A percentile compares a stretch with the other conserved stretches of the same genome.
Conservation (phyloP, 345 rosid species). For the Linum usitatissimum region DNA sequence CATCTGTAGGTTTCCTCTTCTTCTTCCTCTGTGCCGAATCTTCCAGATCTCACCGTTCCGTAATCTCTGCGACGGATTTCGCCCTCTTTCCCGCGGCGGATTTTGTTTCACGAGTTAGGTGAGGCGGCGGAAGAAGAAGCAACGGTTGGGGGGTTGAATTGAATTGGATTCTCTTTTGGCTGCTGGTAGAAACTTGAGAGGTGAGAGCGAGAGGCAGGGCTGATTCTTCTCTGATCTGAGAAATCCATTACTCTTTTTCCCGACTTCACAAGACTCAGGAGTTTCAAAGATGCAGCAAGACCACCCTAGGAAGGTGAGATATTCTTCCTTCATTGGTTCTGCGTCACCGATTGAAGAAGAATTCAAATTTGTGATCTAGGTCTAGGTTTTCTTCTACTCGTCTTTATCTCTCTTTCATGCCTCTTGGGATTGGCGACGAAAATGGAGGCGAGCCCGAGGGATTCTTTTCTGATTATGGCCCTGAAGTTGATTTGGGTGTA, state of each 20-base stretch:
- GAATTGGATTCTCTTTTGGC: not conserved
- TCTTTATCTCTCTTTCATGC: not conserved
- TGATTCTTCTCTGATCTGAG: not conserved
- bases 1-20: not conserved
- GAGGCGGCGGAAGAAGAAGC: not conserved
- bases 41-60: not conserved
- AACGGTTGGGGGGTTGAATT: not conserved
- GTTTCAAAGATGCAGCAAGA: constrained; percentile 8
- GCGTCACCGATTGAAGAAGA: not conserved
- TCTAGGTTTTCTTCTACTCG: not conserved
- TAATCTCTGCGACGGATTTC: not conserved
- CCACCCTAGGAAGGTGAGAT: constrained; percentile 4
- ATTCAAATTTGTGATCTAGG: not conserved
- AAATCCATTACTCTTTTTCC: not conserved
- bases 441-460: not conserved
- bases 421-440: not conserved
- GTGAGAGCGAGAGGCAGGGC: no score
- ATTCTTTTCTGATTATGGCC: not conserved
- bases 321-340: not conserved
- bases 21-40: not conserved
- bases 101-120: not conserved
- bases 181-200: not conserved
- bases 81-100: not conserved
- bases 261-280: not conserved
- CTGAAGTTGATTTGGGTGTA: no score